Evolutionary conservation across 164 flowering plant species (phyloP).

Genomic region (Echeveria elegans): DNA sequence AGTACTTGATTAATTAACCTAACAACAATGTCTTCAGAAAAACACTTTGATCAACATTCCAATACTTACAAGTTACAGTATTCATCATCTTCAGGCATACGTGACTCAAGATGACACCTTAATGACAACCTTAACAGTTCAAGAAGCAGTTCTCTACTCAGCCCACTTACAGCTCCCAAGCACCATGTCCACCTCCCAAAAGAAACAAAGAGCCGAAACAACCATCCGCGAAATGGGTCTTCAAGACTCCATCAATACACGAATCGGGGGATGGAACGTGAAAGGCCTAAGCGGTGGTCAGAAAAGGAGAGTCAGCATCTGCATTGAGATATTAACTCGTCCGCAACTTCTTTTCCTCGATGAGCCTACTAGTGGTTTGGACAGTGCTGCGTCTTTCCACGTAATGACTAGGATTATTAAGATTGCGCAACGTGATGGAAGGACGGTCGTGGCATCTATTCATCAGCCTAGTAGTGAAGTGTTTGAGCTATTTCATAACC

Average conservation of each 20-base stretch:
- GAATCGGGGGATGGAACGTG: slow-evolving; percentile 32
- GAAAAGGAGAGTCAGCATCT: slow-evolving; percentile 37
- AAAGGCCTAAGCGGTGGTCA: slow-evolving; percentile 41
- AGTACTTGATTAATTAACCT: too few relatives aligned
- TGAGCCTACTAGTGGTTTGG: slow-evolving; percentile 29
- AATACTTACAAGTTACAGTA: too few relatives aligned
- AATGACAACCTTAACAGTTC: slow-evolving; percentile 20
- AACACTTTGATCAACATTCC: too few relatives aligned
- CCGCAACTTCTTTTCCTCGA: slow-evolving; percentile 28
- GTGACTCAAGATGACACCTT: slow-evolving; percentile 31
- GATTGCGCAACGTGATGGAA: slow-evolving; percentile 12
- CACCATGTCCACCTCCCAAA: slow-evolving; percentile 21
- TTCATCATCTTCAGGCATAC: slow-evolving; percentile 21
- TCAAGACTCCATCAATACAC: slow-evolving; percentile 25
- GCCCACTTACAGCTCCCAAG: slow-evolving; percentile 29
- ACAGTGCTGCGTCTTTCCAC: slow-evolving; percentile 31
- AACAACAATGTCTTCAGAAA: too few relatives aligned
- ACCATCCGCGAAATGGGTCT: slow-evolving; percentile 38
- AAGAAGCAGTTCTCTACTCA: slow-evolving; percentile 32
- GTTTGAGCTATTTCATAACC: slow-evolving; percentile 26
- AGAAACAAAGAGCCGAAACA: slow-evolving; percentile 27
- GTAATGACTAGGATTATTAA: slow-evolving; percentile 23
- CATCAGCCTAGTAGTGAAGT: slow-evolving; percentile 17
- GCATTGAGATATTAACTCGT: slow-evolving; percentile 27
- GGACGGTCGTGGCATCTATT: slow-evolving; percentile 21